Base-by-base conservation (phyloP, 257 asterid species). In the Solanum corneliomulleri region DNA sequence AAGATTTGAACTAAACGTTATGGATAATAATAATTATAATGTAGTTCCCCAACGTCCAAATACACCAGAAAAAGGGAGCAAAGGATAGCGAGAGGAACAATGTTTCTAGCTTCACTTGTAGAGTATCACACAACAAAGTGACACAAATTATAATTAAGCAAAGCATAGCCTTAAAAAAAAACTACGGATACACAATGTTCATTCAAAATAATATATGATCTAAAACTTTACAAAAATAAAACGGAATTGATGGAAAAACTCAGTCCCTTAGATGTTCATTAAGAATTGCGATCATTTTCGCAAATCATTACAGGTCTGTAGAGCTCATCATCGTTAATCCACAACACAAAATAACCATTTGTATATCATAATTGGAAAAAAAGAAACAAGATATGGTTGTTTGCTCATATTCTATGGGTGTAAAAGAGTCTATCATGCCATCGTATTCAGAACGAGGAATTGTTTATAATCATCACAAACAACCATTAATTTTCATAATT, bases 381-480 rank as follows among this genome's bases (percentile, higher is more conserved):
- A 33, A 33, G 2, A 31, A 2, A 31, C 1, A 27, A 27, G 29
- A 27, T 27, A 1, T 27, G 5, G 2, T 44, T 47, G 91, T 90
- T 68, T 80, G 95, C 98, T 94, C 98, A 92, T 93, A 94, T 94
- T 94, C 96, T 93, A 93, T 93, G 96, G 96, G 94, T 93, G 97
- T 91, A 82, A 76, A 89, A 62, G 89, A n/a, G 98, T 94, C 98
- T 93, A 71, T 93, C 98, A 91, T 84, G 95, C 96, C 87, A 90
- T 83, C 88, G 90, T 93, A 66, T 88, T 94, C 95, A 94, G 95
- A 33, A 92, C 93, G 96, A 92, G 94, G 96, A 94, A 94, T 94
- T 92, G 23, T 49, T 83, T 93, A 93, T 88, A 94, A 94, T 94
- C 98, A 93, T 78, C 88, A 93, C 96, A 82, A 49, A 87, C 82